These are phyloP conservation scores for Leccinum ochraceum DNA, from an alignment of 768 basidiomycete species.

Conservation along the genomic window DNA sequence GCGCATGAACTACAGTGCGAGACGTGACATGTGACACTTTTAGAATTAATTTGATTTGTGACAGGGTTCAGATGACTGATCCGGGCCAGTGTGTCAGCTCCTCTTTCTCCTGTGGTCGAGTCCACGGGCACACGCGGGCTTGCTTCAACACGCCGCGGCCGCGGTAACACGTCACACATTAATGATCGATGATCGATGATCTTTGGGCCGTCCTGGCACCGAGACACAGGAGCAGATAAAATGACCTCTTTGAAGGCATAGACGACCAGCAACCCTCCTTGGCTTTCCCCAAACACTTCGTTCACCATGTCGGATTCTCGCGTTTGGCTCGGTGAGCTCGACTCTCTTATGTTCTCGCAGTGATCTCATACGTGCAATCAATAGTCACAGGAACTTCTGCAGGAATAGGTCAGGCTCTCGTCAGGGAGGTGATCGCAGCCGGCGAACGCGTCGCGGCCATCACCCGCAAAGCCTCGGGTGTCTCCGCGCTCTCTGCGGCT, in stretches of 20 bases:
- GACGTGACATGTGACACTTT: too few species aligned
- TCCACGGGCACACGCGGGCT: too few species aligned
- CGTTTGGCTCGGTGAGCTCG: slow-evolving; percentile 24
- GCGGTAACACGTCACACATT: not conserved
- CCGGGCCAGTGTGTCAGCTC: too few species aligned
- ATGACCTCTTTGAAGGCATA: not conserved
- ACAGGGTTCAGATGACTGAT: too few species aligned
- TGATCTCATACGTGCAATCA: not conserved
- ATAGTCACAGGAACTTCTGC: slow-evolving; percentile 44
- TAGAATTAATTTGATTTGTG: too few species aligned
- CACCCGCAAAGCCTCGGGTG: slow-evolving; percentile 25
- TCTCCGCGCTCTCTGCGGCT: slow-evolving; percentile 16
- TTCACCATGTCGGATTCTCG: slow-evolving; percentile 22
- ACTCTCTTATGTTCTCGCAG: not conserved
- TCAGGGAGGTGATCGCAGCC: slow-evolving; percentile 25
- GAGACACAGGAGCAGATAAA: slow-evolving; percentile 14
- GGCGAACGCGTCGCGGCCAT: slow-evolving; percentile 33
- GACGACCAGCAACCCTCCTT: not conserved
- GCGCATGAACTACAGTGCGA: too few species aligned
- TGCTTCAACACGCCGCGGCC: too few species aligned
- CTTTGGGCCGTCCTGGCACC: too few species aligned
- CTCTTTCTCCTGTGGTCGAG: too few species aligned
- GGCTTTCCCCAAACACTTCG: not conserved
- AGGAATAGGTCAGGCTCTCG: slow-evolving; percentile 39
- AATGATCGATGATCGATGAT: too few species aligned